Evolutionary conservation across 208 protist genomes (phyloP).

Genomic region (Trypanosoma cruzi): DNA sequence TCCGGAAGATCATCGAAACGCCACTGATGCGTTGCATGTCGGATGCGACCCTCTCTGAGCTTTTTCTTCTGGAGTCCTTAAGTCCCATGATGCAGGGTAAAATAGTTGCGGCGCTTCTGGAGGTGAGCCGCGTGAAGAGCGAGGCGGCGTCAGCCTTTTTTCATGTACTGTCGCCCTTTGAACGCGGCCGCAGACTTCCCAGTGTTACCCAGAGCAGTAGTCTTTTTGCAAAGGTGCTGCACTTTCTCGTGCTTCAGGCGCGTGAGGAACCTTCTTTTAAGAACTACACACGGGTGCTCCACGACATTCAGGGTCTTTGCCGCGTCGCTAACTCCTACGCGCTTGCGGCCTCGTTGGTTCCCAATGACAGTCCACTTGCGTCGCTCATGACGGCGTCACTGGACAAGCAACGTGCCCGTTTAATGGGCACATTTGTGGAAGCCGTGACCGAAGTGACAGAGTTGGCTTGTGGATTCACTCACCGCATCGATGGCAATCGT

Average conservation of each 20-base stretch:
- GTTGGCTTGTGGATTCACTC: constrained; percentile 7
- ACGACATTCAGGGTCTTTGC: constrained; percentile 39
- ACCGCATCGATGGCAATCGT: neutral
- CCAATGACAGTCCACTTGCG: constrained; percentile 25
- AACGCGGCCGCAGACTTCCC: constrained; percentile 10
- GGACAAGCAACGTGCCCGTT: constrained; percentile 29
- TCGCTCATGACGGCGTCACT: constrained; percentile 49
- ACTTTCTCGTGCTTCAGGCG: constrained; percentile 30
- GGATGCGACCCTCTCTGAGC: constrained; percentile 9
- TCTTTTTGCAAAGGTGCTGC: constrained; percentile 53
- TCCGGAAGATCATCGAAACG: constrained; percentile 10
- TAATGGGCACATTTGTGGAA: constrained; percentile 15
- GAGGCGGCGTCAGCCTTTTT: constrained; percentile 5
- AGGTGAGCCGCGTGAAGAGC: constrained; percentile 10
- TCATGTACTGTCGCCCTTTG: constrained; percentile 17
- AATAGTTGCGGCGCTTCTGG: constrained; percentile 18
- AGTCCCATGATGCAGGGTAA: neutral
- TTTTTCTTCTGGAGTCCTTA: constrained; percentile 19
- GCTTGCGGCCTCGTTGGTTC: constrained; percentile 61
- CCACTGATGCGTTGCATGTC: constrained; percentile 27
- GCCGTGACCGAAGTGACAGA: constrained; percentile 7
- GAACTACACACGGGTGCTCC: constrained; percentile 22
- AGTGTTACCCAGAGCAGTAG: constrained; percentile 35
- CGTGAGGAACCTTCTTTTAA: constrained; percentile 11
- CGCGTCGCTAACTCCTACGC: constrained; percentile 46